Conservation (phyloP, 305 asterid genomes). For the Fraxinus greggii region DNA sequence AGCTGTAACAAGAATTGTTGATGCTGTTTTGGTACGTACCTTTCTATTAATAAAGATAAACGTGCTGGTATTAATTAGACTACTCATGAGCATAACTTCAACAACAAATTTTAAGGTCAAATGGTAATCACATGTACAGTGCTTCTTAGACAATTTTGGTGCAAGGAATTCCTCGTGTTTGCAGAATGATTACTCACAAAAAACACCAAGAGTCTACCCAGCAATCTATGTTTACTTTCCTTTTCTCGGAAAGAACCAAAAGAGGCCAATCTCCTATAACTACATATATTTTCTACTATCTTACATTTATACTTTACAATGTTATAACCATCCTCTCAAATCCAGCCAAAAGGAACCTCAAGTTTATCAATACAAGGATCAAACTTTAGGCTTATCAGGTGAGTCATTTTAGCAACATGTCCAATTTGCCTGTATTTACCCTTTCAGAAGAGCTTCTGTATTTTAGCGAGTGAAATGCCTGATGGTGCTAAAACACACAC, state of each 20-base stretch:
- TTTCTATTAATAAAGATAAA: not conserved
- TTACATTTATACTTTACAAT: not conserved
- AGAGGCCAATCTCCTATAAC: not conserved
- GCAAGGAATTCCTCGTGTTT: not conserved
- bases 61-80: not conserved
- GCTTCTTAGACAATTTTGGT: not conserved
- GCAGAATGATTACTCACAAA: not conserved
- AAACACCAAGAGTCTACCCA: not conserved
- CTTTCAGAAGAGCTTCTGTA: not conserved
- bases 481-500: not conserved
- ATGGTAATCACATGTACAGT: not conserved
- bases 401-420: not conserved
- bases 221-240: constrained; percentile 1
- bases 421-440: not conserved
- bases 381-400: not conserved
- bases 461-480: not conserved
- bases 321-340: not conserved
- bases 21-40: not conserved
- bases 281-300: not conserved
- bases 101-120: not conserved
- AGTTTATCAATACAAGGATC: not conserved
- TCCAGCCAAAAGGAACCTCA: not conserved
- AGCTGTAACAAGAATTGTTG: not conserved
- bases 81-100: not conserved
- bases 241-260: not conserved